Base-by-base conservation (phyloP, 1,284 basidiomycete genomes). In the Gomphus bonarii region DNA sequence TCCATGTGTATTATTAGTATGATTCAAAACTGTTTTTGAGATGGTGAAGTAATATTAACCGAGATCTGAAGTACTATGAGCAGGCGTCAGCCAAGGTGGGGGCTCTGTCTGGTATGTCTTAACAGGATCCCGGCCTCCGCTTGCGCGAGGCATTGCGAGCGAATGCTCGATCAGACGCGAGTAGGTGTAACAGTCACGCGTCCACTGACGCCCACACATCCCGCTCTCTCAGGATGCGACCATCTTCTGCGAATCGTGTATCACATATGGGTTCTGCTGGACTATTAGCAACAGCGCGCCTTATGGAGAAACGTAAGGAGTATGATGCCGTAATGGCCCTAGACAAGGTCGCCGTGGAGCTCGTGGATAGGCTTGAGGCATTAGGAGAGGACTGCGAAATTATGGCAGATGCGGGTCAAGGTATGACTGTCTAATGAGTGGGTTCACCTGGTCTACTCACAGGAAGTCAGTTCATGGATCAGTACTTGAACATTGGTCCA, bases 291-390 rank as follows among this genome's bases (percentile, higher is more conserved):
- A 62, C 70, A 2, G 73, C 78, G 11, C 82, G 82, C 61, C 73
- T 87, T 36, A 58, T 74, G 1, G 86, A 89, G 65, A 89, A 88
- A 73, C 88, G 86, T 72, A 88, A 86, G 65, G 86, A 89, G 67
- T 80, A 74, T 54, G 85, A 88, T 57, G 84, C 83, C 0, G 82
- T 88, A n/a, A 75, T 78, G 20, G 85, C 85, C 3, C 72, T 89
- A 11, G 84, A 88, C 63, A 74, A 73, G 55, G 78, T 83, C 1
- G 84, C 80, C 55, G 67, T 75, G 12, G 69, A 82, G 42, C 86
- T 84, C 65, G 72, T 85, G 14, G 77, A 80, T 65, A 77, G 85
- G 10, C 79, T 89, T 43, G 81, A 84, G 61, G 79, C 75, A 7
- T 70, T 89, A 4, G 81, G 77, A 33, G 80, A 84, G 31, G 85